Evolutionary conservation across 495 filamentous ascomycete genomes (phyloP), one percentile per base, ranked within the genome.

Genomic region (Aspergillus sclerotioniger): DNA sequence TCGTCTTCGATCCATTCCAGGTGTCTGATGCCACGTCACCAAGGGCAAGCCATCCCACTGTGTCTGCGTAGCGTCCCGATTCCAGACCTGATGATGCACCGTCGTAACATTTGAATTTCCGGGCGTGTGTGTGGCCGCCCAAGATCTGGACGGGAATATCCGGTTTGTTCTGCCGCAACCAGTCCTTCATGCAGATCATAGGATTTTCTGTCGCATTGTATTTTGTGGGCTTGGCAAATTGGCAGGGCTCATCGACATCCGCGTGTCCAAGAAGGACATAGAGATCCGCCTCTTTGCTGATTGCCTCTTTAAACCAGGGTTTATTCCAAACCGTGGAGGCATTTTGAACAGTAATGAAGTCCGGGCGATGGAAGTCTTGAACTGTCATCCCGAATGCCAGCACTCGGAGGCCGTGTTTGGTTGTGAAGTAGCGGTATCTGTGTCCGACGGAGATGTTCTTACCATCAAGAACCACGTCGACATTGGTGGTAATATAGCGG

Each of bases 11-110:
- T 21, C 53, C 44, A 31, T 31, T 17, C 53, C 53, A 56, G 16
- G 9, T 21, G 10, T 17, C 7, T 67, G 54, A 78, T 66, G 20
- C 70, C 72, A 58, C 15, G 15, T 56, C 29, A 8, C 63, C 67
- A 63, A 78, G 66, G 16, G 74, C 67, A 32, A 77, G 53, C 70
- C 69, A 80, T 15, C 75, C 74, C 15, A 78, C 65, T 1, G 74
- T 77, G 57, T 80, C 75, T 59, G 73, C 69, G 62, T 78, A 75
- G 47, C 72, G 66, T 10, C 71, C 72, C 25, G 73, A 71, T 56
- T 75, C 69, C 10, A 76, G 46, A 1, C 61, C 73, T 6, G 72
- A 72, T 8, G 71, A 56, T 48, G 57, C 67, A 17, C 63, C 51
- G 54, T 76, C 72, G 52, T 70, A 77, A 15, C 75, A 64, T 12